A percentile compares a stretch with the other conserved stretches of the same genome.
Evolutionary conservation across 108 stramenopile genomes (phyloP).

Genomic region (Craspedostauros australis): DNA sequence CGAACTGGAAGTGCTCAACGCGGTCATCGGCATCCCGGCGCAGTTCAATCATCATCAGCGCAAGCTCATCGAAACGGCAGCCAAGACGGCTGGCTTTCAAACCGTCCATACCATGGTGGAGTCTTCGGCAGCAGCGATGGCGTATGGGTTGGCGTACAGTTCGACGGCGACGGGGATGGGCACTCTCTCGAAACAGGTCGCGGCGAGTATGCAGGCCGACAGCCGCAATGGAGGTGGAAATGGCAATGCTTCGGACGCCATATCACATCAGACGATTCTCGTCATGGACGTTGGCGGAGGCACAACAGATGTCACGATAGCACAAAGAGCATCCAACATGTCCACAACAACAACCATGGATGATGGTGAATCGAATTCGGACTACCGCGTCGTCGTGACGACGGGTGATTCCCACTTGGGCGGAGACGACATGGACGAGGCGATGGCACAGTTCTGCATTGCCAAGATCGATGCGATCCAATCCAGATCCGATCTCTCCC

Average conservation of each 20-base stretch:
- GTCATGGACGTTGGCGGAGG: slow-evolving; percentile 89
- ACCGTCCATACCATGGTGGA: slow-evolving; percentile 58
- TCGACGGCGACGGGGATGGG: not conserved
- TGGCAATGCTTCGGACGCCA: slow-evolving; percentile 7
- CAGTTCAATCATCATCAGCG: slow-evolving; percentile 61
- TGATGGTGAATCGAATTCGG: not conserved
- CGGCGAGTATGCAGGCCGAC: slow-evolving; percentile 7
- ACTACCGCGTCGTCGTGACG: slow-evolving; percentile 58
- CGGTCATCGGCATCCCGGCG: slow-evolving; percentile 72
- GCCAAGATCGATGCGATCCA: too few species aligned
- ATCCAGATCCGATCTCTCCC: not conserved
- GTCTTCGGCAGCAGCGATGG: slow-evolving; percentile 78
- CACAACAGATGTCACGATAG: slow-evolving; percentile 82
- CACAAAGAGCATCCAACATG: slow-evolving; percentile 11
- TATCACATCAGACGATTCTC: too few species aligned
- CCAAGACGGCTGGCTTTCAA: slow-evolving; percentile 55
- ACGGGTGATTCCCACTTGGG: slow-evolving; percentile 59
- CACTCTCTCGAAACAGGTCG: too few species aligned
- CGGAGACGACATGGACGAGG: slow-evolving; percentile 79
- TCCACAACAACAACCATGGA: slow-evolving; percentile 6
- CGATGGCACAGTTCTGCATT: slow-evolving; percentile 31
- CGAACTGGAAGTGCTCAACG: slow-evolving; percentile 25
- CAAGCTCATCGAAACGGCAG: slow-evolving; percentile 40
- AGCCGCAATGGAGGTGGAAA: not conserved
- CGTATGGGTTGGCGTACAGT: slow-evolving; percentile 64